Evolutionary conservation across 148 eudicot genomes (phyloP).

Genomic region (Rhododendron ovatum): DNA sequence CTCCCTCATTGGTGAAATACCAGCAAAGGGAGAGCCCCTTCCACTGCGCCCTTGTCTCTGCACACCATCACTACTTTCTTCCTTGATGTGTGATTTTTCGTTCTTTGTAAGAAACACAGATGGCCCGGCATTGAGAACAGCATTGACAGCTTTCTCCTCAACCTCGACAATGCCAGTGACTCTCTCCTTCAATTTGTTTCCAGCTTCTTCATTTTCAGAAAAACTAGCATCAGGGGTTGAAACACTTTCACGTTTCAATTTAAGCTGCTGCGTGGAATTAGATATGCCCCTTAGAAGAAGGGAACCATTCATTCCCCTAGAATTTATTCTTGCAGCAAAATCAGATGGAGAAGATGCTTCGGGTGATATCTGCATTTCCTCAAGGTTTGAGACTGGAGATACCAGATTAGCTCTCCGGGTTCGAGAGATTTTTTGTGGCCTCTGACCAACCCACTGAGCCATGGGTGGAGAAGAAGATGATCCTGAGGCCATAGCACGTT

Average conservation of each 20-base stretch:
- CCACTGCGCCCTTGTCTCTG: slow-evolving; percentile 75
- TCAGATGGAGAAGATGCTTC: slow-evolving; percentile 74
- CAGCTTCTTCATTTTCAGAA: slow-evolving; percentile 76
- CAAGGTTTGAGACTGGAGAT: slow-evolving; percentile 70
- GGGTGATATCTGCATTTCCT: slow-evolving; percentile 51
- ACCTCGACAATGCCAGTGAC: slow-evolving; percentile 31
- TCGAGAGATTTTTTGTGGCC: slow-evolving; percentile 86
- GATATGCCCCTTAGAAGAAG: slow-evolving; percentile 40
- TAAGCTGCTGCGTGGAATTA: slow-evolving; percentile 46
- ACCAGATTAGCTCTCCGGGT: slow-evolving; percentile 81
- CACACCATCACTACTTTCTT: slow-evolving; percentile 63
- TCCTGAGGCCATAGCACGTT: slow-evolving; percentile 63
- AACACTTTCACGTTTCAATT: slow-evolving; percentile 55
- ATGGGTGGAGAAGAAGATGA: slow-evolving; percentile 75
- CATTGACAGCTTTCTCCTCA: slow-evolving; percentile 48
- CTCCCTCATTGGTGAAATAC: slow-evolving; percentile 56
- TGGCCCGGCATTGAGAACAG: slow-evolving; percentile 43
- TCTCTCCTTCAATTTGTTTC: slow-evolving; percentile 55
- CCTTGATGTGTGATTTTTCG: slow-evolving; percentile 53
- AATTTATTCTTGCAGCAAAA: slow-evolving; percentile 34
- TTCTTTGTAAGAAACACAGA: slow-evolving; percentile 52
- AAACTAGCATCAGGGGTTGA: slow-evolving; percentile 57
- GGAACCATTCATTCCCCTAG: slow-evolving; percentile 42
- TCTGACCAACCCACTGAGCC: slow-evolving; percentile 89
- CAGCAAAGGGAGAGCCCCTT: slow-evolving; percentile 62